Evolutionary conservation across 1,284 basidiomycete species (phyloP), one percentile per base, ranked within the genome.

Genomic region (Ustilago loliicola): DNA sequence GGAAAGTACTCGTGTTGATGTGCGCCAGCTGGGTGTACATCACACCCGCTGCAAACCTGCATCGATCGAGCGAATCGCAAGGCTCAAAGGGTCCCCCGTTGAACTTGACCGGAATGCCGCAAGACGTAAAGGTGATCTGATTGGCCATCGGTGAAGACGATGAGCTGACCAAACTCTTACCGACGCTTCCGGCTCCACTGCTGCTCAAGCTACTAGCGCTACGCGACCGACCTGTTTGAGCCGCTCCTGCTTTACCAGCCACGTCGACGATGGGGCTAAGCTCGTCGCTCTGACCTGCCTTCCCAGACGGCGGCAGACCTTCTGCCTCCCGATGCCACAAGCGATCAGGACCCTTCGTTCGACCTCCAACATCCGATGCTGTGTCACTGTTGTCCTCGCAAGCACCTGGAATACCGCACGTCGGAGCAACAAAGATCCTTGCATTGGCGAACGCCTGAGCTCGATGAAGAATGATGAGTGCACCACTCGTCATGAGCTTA

Each of bases 391-490:
- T 56, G 32, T 73, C 71, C 47, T 73, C 72, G 62, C 69, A 79
- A 1, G 77, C 74, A 27, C 78, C 76, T 13, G 81, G 81, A 32
- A 83, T 74, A 9, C 81, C 80, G 40, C 81, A 83, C 13, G 80
- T 80, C 1, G 80, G 80, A 32, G 63, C 60, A 29, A 83, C 75
- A 64, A 83, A 83, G 70, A 83, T 78, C 29, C 71, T 51, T 21
- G 81, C 81, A 45, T 82, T 81, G 25, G 80, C 80, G 40, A 80
- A 83, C 2, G 81, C 81, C 59, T 82, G 80, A 0, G 80, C 76
- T 13, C 81, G 60, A 52, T 83, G 81, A 25, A 83, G 48, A 47
- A 83, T 83, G 65, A 83, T 80, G 3, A 80, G 62, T 1, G 79
- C 70, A 17, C 80, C 79, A 42, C 79, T 78, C 42, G 81, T 80